Base-by-base conservation (phyloP, 441 rosid species). In the Erodium texanum region DNA sequence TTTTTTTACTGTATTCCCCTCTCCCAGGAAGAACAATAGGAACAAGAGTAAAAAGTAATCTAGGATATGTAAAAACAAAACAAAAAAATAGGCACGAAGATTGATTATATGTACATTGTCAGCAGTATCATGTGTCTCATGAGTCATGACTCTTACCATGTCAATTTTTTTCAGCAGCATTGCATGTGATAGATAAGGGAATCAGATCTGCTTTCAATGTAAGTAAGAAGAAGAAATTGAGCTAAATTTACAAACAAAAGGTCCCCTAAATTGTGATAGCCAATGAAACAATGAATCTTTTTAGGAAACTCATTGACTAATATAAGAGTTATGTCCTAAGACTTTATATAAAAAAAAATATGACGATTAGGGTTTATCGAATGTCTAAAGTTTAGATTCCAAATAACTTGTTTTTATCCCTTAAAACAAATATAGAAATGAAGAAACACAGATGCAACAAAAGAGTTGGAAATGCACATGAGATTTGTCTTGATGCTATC, bases 111-210 rank as follows among this genome's bases (percentile, higher is more conserved):
- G 14, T 3, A 52, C 59, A 52, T 7, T 52, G 59, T 52, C 22
- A 16, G 59, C 22, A 16, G 59, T 16, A 16, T 52, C 59, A 52
- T n/a, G 59, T 5, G 20, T 52, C 59, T 6, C 20, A 52, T 52
- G 59, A 16, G 22, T 52, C 59, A 52, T 16, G 16, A 1, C 29
- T 48, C 56, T 14, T 48, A 18, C 15, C 56, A 48, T 14, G 4
- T 12, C 4, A 14, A 5, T 27, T 27, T 27, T 27, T 27, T 27
- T 27, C 4, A 27, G 4, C 59, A 52, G 59, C 20, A 8, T 19
- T 16, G 59, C 59, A 52, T 52, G 59, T 52, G 59, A 52, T 27
- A 52, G 59, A 52, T 27, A 52, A 52, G 59, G 20, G 59, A 16
- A 52, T 19, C 22, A 16, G 20, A 52, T 52, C 59, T 52, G 59